Evolutionary conservation across 352 stramenopile genomes (phyloP), one percentile per base, ranked within the genome.

Genomic region (Pelagophyceae sp.): DNA sequence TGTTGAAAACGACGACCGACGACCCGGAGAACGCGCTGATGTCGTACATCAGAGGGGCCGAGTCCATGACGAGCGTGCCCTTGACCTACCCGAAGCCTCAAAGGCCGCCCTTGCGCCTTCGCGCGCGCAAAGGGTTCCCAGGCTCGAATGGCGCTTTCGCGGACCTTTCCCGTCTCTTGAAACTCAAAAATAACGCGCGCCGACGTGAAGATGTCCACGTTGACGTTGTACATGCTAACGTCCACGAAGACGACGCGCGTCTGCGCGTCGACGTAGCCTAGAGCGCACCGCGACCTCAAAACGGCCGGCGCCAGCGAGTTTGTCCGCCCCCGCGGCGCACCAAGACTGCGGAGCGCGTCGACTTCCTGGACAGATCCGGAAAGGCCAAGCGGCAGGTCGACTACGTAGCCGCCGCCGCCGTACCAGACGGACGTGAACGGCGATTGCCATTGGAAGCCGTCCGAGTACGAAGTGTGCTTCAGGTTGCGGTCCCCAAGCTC

Each of bases 201-300:
- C 15, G 17, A 25, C n/a, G 61, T 71, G 61, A 71, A 71, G n/a
- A 71, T 71, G 61, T 37, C 61, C 15, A 71, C 61, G 61, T 71
- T 71, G n/a, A 31, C 15, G 61, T 71, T 71, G 61, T 71, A 71
- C n/a, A 17, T 40, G 61, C 15, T 71, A 27, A 38, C 38, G 61
- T 71, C 61, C n/a, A 29, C 61, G 33, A 71, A 71, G 61, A 71
- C 61, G 31, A 6, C 3, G n/a, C 61, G 61, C 61, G 61, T 71
- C 29, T 19, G 29, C 15, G 17, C 11, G 61, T 71, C 61, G 29
- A 71, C n/a, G 61, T 40, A 71, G n/a, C 61, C 61, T 6, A 29
- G 3, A 31, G n/a, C 15, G 11, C 23, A 11, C n/a, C n/a, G n/a
- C n/a, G n/a, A n/a, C n/a, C n/a, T n/a, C n/a, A n/a, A n/a, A n/a